These are phyloP conservation scores for Acacia crassicarpa DNA, from an alignment of 306 rosid species.

Conservation along the genomic window DNA sequence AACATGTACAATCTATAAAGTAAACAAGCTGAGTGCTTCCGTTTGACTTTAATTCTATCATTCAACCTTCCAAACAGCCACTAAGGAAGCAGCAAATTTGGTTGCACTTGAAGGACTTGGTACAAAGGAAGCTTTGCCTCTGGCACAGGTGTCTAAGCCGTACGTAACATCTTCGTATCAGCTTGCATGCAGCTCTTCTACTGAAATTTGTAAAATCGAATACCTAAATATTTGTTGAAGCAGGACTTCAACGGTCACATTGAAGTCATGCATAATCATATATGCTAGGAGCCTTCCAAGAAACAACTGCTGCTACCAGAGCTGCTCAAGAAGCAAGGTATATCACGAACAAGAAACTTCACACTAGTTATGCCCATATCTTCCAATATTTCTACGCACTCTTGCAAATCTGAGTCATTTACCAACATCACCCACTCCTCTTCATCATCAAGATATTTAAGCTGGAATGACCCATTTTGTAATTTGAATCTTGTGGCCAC, in stretches of 20 bases:
- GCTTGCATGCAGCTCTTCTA: slow-evolving; percentile 1
- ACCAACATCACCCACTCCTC: slow-evolving; percentile 96
- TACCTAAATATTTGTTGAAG: slow-evolving; percentile 11
- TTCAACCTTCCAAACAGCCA: slow-evolving; percentile 7
- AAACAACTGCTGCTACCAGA: slow-evolving; percentile 61
- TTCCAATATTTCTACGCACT: slow-evolving; percentile 72
- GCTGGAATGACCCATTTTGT: slow-evolving; percentile 73
- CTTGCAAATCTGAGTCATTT: slow-evolving; percentile 78
- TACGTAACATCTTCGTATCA: slow-evolving; percentile 14
- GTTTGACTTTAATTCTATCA: slow-evolving; percentile 17
- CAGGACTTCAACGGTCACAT: slow-evolving; percentile 21
- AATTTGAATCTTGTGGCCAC: slow-evolving; percentile 74
- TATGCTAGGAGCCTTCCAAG: slow-evolving; percentile 39
- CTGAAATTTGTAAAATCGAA: not conserved
- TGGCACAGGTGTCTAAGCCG: slow-evolving; percentile 13
- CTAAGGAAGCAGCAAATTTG: slow-evolving; percentile 10
- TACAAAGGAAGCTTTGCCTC: not conserved
- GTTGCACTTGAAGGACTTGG: not conserved
- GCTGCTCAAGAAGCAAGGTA: slow-evolving; percentile 50
- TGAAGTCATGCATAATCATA: slow-evolving; percentile 30
- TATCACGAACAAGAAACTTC: slow-evolving; percentile 74
- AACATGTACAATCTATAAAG: slow-evolving; percentile 24
- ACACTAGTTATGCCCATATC: slow-evolving; percentile 59
- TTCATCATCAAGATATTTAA: slow-evolving; percentile 86
- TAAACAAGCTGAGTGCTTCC: slow-evolving; percentile 24